Base-by-base conservation (phyloP, 257 asterid species). In the Verbena officinalis region DNA sequence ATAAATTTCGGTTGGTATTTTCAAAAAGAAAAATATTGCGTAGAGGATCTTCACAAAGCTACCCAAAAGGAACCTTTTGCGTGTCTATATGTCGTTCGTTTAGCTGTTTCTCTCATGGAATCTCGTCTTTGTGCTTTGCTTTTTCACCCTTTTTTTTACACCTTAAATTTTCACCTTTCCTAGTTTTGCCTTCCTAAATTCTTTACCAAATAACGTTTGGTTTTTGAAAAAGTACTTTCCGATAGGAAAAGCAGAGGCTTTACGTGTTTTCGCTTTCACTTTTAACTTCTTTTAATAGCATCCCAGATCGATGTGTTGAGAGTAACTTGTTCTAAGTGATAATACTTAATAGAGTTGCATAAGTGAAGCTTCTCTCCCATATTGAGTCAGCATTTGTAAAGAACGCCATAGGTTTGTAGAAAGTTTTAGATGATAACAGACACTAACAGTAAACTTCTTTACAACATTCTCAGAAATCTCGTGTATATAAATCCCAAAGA, bases 391-490 rank as follows among this genome's bases (percentile, higher is more conserved):
- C 33, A 27, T 5, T 27, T 2, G 5, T 27, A 27, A 27, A 27
- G 4, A 27, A 27, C 33, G 33, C 33, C n/a, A 27, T 27, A 2
- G 4, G 33, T 27, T 27, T 27, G n/a, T n/a, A n/a, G n/a, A n/a
- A 27, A 27, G 33, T 27, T 27, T 2, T 27, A 27, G 33, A 27
- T 27, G 33, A 20, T 58, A 42, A 53, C 16, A 56, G 38, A 43
- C 55, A 27, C 65, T 63, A 53, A 36, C 15, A 57, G 22, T 34
- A 27, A 16, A 43, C 43, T 48, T 52, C 58, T 72, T 64, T 72
- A 66, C 72, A 71, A 44, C 57, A 38, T 55, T 43, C n/a, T 17
- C 10, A 44, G 56, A 71, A 62, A 62, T 70, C 65, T 59, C 38
- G 34, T 49, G 50, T 36, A 71, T 31, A 62, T 31, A 48, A 71